Evolutionary conservation across 2,329 filamentous ascomycete species (phyloP).

Genomic region (Cadophora gregata): DNA sequence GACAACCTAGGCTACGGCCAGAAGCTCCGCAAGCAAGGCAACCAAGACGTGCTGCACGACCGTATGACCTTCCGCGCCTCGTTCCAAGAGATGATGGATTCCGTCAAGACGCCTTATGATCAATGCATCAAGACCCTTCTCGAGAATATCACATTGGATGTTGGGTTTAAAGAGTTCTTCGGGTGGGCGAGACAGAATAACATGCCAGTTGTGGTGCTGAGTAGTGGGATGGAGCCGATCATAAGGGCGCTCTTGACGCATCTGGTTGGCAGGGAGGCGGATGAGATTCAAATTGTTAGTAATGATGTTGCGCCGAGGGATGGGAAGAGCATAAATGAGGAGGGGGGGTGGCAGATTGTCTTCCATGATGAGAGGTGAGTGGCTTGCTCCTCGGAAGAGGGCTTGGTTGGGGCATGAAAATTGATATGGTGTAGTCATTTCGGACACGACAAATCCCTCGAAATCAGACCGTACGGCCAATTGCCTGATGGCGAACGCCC

Average conservation of each 20-base stretch:
- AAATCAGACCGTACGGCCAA: slow-evolving; percentile 84
- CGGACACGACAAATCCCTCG: slow-evolving; percentile 96
- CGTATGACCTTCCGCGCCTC: slow-evolving; percentile 79
- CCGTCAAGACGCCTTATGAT: slow-evolving; percentile 78
- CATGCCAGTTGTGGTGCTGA: slow-evolving; percentile 90
- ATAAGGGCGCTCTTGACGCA: slow-evolving; percentile 83
- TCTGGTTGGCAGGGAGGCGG: slow-evolving; percentile 75
- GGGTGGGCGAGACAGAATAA: slow-evolving; percentile 81
- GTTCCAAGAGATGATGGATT: slow-evolving; percentile 93
- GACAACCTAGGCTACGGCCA: slow-evolving; percentile 88
- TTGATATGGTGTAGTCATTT: slow-evolving; percentile 55
- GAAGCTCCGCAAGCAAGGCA: slow-evolving; percentile 72
- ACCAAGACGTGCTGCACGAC: slow-evolving; percentile 76
- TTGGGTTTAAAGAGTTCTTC: slow-evolving; percentile 87
- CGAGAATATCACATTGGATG: slow-evolving; percentile 86
- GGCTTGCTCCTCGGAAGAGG: no score
- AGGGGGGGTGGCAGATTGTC: slow-evolving; percentile 84
- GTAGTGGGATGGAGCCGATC: slow-evolving; percentile 90
- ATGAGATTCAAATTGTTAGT: slow-evolving; percentile 86
- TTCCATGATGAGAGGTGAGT: slow-evolving; percentile 85
- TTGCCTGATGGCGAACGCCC: slow-evolving; percentile 73
- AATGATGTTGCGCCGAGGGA: slow-evolving; percentile 75
- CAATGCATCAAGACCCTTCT: slow-evolving; percentile 81
- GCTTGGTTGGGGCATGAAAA: no score
- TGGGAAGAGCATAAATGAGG: slow-evolving; percentile 77